Evolutionary conservation across 441 rosid species (phyloP), one percentile per base, ranked within the genome.

Genomic region (Corymbia citriodora): DNA sequence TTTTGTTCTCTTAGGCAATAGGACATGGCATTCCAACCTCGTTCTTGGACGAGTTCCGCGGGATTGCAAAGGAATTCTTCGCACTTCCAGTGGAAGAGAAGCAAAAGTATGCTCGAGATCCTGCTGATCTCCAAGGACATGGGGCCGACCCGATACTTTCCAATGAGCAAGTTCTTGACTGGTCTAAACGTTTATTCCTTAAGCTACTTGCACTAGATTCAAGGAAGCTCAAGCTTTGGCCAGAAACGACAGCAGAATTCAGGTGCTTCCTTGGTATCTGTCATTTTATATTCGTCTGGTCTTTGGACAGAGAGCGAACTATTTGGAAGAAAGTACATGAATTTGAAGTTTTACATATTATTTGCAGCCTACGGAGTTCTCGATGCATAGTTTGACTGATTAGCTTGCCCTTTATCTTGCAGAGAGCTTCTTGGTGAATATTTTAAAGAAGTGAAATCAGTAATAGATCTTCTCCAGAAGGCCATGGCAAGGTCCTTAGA

Each of bases 401-500:
- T 65, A 50, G 45, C 70, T 74, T 87, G 36, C n/a, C 10, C 4
- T 31, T 45, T 57, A 3, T 49, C 33, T 86, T 89, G 55, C 93
- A 92, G 94, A 29, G 92, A 90, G 23, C 49, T 63, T n/a, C 87
- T 93, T 36, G 10, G 61, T 19, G 91, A 92, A 87, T 93, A 91
- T 90, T 70, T 90, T 0, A 6, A 7, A 16, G 91, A 90, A 85
- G 68, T 91, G 52, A 94, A 90, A 83, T 79, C 19, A 1, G 40
- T 88, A 23, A 90, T 87, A 52, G 91, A 92, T n/a, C 50, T 91
- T 57, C 89, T 93, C 49, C 85, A 88, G n/a, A 92, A 92, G 88
- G 92, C 92, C 49, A 94, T 92, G 59, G 91, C 92, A 12, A 92
- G 89, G 70, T 91, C 93, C 23, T 81, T 91, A 89, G 88, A 91